Percentiles rank a stretch among this genome's conserved stretches.
These are phyloP conservation scores for Diaporthe longicolla DNA, from an alignment of 2,329 filamentous ascomycete species.

Conservation along the genomic window DNA sequence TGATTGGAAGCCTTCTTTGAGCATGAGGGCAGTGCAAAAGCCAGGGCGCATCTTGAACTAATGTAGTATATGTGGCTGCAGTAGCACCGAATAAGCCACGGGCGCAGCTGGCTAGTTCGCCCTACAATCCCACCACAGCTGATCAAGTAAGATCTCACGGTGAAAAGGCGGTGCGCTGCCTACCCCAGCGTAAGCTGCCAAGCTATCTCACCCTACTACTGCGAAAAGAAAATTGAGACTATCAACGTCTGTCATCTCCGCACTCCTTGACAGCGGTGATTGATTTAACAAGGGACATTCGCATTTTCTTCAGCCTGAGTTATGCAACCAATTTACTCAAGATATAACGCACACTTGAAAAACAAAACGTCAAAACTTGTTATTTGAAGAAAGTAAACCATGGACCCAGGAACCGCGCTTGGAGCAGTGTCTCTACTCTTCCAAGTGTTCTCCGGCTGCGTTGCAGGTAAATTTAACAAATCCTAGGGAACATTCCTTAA, in stretches of 20 bases:
- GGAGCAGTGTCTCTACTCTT: slow-evolving; percentile 13
- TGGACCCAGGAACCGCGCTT: slow-evolving; percentile 6
- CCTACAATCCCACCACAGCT: background rate
- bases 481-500: too few relatives aligned
- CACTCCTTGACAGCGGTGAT: background rate
- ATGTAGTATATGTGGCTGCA: slow-evolving; percentile 6
- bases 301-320: too few relatives aligned
- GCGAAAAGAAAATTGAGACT: background rate
- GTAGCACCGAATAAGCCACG: background rate
- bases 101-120: slow-evolving; percentile 7
- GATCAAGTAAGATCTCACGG: background rate
- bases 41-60: background rate
- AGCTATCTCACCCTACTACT: background rate
- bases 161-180: background rate
- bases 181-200: background rate
- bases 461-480: background rate
- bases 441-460: slow-evolving; percentile 12
- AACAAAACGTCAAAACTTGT: background rate
- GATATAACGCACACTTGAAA: too few relatives aligned
- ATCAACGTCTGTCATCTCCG: background rate
- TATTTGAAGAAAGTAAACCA: background rate
- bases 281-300: background rate
- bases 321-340: too few relatives aligned
- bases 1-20: background rate
- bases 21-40: background rate